A percentile compares a stretch with the other conserved stretches of the same genome.
phyloP scores from a whole-genome alignment of 2,329 filamentous ascomycete genomes.

The Trichoderma citrinoviride region DNA sequence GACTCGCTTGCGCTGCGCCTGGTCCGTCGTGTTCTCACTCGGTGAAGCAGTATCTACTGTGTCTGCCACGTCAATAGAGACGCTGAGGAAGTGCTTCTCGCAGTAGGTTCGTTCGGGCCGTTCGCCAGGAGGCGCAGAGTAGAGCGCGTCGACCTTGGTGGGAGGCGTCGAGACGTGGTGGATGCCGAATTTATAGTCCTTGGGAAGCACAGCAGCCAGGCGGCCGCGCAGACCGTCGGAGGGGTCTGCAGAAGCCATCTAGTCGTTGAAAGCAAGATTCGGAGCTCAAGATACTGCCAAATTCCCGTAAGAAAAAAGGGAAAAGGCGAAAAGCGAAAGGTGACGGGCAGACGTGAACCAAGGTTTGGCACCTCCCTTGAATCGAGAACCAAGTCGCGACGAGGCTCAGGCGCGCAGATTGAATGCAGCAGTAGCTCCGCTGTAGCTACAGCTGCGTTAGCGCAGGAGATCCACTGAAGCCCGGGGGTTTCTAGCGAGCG shows the following conservation, averaged over 20 bases:
- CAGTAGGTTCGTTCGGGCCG: slow-evolving; percentile 76
- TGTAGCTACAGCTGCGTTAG: slow-evolving; percentile 15
- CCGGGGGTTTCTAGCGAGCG: background rate
- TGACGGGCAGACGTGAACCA: no score
- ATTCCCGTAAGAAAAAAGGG: background rate
- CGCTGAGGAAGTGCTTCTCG: slow-evolving; percentile 72
- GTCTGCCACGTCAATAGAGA: slow-evolving; percentile 44
- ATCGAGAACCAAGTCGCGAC: slow-evolving; percentile 5
- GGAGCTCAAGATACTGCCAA: background rate
- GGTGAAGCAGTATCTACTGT: slow-evolving; percentile 26
- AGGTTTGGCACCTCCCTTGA: slow-evolving; percentile 3
- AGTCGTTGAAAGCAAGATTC: background rate
- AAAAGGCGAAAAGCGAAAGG: background rate
- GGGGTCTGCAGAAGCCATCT: slow-evolving; percentile 13
- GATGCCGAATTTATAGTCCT: slow-evolving; percentile 60
- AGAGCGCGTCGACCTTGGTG: slow-evolving; percentile 70
- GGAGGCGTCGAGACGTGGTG: slow-evolving; percentile 89
- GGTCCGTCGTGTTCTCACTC: slow-evolving; percentile 25
- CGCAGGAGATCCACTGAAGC: slow-evolving; percentile 9
- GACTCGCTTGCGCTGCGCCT: slow-evolving; percentile 41
- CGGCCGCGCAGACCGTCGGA: slow-evolving; percentile 21
- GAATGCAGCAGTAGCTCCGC: slow-evolving; percentile 8
- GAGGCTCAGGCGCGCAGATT: slow-evolving; percentile 1
- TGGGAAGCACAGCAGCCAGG: slow-evolving; percentile 53
- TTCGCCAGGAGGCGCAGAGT: slow-evolving; percentile 69